Evolutionary conservation across 306 rosid species (phyloP).

Genomic region (Quercus agrifolia): DNA sequence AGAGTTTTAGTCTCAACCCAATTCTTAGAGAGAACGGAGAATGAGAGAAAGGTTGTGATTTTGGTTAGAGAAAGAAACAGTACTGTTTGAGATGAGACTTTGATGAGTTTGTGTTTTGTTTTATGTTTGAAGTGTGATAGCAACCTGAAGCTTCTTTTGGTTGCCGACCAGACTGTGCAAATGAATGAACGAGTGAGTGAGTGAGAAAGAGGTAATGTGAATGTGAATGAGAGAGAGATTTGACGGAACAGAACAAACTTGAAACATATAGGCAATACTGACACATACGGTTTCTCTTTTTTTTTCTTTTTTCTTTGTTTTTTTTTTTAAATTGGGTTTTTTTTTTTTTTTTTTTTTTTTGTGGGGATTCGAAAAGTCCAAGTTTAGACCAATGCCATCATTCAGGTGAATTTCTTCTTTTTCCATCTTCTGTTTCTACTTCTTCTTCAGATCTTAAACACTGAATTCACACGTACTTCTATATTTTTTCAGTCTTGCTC

Average conservation of each 20-base stretch:
- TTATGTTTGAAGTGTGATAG: no score
- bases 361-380: slow-evolving; percentile 20
- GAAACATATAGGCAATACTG: neutral
- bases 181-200: slow-evolving; percentile 5
- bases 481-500: neutral
- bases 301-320: neutral
- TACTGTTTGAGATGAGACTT: no score
- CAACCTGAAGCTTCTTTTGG: neutral
- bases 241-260: slow-evolving; percentile 28
- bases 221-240: slow-evolving; percentile 6
- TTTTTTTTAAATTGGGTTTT: neutral
- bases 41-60: no score
- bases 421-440: neutral
- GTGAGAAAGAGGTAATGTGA: neutral
- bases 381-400: slow-evolving; percentile 10
- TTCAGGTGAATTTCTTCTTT: slow-evolving; percentile 22
- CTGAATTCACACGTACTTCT: neutral
- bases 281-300: neutral
- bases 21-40: no score
- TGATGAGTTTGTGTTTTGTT: no score
- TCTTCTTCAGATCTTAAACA: neutral
- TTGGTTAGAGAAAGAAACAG: no score
- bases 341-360: neutral
- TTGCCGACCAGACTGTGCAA: slow-evolving; percentile 59
- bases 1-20: no score